phyloP scores from a whole-genome alignment of 768 basidiomycete species.

The Leccinum disarticulatum region DNA sequence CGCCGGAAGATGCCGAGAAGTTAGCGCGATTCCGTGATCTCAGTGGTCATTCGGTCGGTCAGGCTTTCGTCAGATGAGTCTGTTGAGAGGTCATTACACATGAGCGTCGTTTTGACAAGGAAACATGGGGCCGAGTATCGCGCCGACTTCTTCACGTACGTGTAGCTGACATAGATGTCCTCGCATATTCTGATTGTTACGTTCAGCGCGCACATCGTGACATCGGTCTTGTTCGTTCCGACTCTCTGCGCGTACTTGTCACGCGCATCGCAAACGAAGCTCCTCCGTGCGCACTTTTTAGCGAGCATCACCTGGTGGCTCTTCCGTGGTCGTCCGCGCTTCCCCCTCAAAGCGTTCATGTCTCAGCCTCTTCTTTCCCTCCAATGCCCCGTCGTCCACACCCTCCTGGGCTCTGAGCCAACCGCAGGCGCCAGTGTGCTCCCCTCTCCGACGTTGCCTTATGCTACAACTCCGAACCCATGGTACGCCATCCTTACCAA shows the following conservation, averaged over 20 bases:
- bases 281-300: constrained; percentile 62
- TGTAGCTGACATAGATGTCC: constrained; percentile 9
- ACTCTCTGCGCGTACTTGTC: constrained; percentile 50
- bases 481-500: constrained; percentile 60
- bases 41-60: too few relatives aligned
- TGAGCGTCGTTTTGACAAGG: too few relatives aligned
- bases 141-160: constrained; percentile 68
- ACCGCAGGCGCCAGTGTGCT: constrained; percentile 26
- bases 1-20: too few relatives aligned
- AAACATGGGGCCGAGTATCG: constrained; percentile 49
- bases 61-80: too few relatives aligned
- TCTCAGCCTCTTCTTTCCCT: constrained; percentile 28
- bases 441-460: constrained; percentile 31
- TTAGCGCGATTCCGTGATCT: too few relatives aligned
- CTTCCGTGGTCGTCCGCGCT: constrained; percentile 50
- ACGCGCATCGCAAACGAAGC: constrained; percentile 53
- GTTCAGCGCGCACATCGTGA: constrained; percentile 65
- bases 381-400: constrained; percentile 17
- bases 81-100: too few relatives aligned
- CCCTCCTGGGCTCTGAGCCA: constrained; percentile 21
- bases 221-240: constrained; percentile 61
- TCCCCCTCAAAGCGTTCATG: constrained; percentile 54
- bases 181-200: constrained; percentile 6
- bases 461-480: constrained; percentile 46
- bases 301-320: constrained; percentile 54